Evolutionary conservation across 73 alveolate species (phyloP).

Genomic region (Symbiodinium natans): DNA sequence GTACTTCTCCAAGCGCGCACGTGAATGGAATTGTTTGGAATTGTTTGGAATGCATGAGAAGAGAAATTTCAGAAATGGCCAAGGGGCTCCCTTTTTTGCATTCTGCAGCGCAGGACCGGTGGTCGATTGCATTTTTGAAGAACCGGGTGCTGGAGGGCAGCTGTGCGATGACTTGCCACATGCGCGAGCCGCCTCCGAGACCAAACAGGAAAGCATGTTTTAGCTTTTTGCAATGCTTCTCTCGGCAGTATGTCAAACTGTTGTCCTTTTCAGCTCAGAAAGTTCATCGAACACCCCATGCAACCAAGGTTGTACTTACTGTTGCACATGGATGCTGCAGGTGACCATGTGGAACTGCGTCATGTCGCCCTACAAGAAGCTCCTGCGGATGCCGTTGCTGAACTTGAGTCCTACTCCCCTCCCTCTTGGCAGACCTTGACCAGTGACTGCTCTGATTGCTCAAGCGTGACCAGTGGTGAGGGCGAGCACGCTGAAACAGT

Average conservation of each 20-base stretch:
- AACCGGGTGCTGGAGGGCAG: constrained; percentile 69
- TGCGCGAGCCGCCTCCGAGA: constrained; percentile 49
- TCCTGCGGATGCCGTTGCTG: constrained; percentile 22
- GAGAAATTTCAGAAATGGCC: no score
- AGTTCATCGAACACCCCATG: no score
- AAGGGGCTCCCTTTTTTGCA: not conserved
- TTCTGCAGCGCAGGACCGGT: constrained; percentile 27
- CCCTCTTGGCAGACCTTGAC: constrained; percentile 55
- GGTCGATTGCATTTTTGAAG: constrained; percentile 77
- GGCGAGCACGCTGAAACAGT: no score
- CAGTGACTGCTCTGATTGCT: constrained; percentile 57
- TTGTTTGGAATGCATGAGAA: not conserved
- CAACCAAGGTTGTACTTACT: constrained; percentile 16
- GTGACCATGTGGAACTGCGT: constrained; percentile 67
- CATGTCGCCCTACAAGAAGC: constrained; percentile 41
- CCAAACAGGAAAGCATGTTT: not conserved
- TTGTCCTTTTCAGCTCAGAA: no score
- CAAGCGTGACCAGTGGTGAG: not conserved
- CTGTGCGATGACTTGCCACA: constrained; percentile 49
- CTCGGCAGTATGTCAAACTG: no score
- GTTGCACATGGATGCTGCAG: constrained; percentile 59
- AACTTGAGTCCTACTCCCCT: constrained; percentile 36
- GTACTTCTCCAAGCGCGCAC: not conserved
- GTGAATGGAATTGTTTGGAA: not conserved
- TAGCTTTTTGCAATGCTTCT: not conserved